phyloP scores from a whole-genome alignment of 768 basidiomycete genomes.

The Xerocomus spinulosus region DNA sequence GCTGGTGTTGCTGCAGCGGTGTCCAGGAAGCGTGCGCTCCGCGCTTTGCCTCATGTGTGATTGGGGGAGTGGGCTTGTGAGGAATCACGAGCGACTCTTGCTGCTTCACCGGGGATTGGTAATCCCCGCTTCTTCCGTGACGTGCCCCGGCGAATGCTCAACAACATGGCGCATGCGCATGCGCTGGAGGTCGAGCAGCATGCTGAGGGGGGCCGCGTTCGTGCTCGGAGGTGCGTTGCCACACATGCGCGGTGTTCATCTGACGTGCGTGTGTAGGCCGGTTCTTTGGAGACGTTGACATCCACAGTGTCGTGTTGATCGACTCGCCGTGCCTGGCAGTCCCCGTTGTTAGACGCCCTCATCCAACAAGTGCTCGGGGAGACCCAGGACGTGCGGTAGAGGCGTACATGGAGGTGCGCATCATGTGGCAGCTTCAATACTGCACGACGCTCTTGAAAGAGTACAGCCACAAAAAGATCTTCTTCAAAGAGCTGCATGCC shows the following conservation, averaged over 20 bases:
- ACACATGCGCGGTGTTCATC: no score
- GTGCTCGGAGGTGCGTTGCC: slow-evolving; percentile 54
- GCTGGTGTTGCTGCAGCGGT: slow-evolving; percentile 37
- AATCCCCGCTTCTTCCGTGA: slow-evolving; percentile 49
- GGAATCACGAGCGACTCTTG: slow-evolving; percentile 45
- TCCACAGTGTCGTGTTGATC: slow-evolving; percentile 59
- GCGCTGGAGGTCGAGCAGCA: slow-evolving; percentile 36
- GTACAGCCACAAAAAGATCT: slow-evolving; percentile 82
- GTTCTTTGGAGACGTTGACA: slow-evolving; percentile 69
- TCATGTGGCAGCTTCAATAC: slow-evolving; percentile 47
- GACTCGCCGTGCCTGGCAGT: slow-evolving; percentile 59
- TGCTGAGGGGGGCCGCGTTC: slow-evolving; percentile 35
- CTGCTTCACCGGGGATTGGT: slow-evolving; percentile 50
- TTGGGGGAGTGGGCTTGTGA: slow-evolving; percentile 58
- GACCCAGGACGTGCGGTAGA: slow-evolving; percentile 26
- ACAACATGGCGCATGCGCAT: slow-evolving; percentile 52
- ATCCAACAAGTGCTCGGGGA: slow-evolving; percentile 44
- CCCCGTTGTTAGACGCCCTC: slow-evolving; percentile 48
- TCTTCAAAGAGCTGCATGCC: slow-evolving; percentile 95
- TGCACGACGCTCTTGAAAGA: slow-evolving; percentile 43
- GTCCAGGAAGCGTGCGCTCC: slow-evolving; percentile 11
- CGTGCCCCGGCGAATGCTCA: slow-evolving; percentile 44
- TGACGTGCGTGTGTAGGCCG: no score
- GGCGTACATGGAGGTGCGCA: slow-evolving; percentile 32
- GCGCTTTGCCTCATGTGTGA: slow-evolving; percentile 70